Percentiles rank a stretch among this genome's conserved stretches.
phyloP scores from a whole-genome alignment of 2,329 filamentous ascomycete genomes.

The Fusarium udum region DNA sequence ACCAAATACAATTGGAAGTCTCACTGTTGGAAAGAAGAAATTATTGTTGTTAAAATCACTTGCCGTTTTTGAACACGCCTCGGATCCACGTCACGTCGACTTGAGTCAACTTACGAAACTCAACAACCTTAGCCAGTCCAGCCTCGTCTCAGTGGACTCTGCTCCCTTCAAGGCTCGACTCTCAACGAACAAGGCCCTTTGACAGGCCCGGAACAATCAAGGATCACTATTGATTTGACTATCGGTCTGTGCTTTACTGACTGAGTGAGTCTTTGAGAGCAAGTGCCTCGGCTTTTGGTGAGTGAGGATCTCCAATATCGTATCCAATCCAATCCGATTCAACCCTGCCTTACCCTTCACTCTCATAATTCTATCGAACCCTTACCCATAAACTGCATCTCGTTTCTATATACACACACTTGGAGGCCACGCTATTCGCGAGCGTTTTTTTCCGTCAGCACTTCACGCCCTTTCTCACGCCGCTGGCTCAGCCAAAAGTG shows the following conservation, averaged over 20 bases:
- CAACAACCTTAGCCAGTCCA: conserved; percentile 21
- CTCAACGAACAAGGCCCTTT: not conserved
- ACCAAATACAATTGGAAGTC: not conserved
- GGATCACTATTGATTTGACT: not conserved
- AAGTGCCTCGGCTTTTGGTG: conserved; percentile 35
- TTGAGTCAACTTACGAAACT: not conserved
- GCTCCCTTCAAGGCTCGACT: conserved; percentile 11
- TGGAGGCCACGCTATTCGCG: conserved; percentile 2
- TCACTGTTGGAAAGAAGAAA: not conserved
- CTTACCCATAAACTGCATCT: conserved; percentile 17
- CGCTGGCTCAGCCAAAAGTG: not conserved
- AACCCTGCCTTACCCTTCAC: conserved; percentile 10
- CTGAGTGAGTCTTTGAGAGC: conserved; percentile 3
- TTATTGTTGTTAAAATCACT: not conserved
- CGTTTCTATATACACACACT: conserved; percentile 13
- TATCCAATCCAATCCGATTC: conserved; percentile 20
- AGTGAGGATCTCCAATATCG: conserved; percentile 23
- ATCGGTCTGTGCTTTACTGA: conserved; percentile 20
- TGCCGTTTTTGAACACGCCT: conserved; percentile 22
- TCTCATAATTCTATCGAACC: conserved; percentile 23
- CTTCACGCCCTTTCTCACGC: conserved; percentile 21
- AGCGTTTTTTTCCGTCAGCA: not conserved
- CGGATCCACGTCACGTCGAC: conserved; percentile 31
- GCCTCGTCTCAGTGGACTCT: conserved; percentile 25
- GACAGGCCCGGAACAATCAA: conserved; percentile 1